Conservation (phyloP, 2,329 filamentous ascomycete species). For the Alternaria arborescens region DNA sequence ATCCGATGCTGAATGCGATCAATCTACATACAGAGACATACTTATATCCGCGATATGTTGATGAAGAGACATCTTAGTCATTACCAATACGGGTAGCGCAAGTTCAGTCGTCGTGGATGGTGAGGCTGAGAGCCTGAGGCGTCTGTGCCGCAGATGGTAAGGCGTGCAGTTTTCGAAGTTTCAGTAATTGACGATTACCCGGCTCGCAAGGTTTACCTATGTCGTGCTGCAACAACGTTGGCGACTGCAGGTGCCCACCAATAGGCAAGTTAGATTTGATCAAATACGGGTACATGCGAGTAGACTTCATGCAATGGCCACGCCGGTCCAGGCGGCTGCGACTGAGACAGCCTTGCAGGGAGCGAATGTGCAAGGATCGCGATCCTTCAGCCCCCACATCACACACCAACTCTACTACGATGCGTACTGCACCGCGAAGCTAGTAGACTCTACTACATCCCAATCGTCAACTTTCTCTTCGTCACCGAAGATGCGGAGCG, state of each 20-base stretch:
- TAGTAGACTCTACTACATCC: neutral
- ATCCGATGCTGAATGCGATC: neutral
- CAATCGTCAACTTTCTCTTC: neutral
- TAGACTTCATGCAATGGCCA: neutral
- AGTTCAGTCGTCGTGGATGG: conserved; percentile 13
- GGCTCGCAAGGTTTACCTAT: neutral
- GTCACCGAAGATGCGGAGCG: conserved; percentile 19
- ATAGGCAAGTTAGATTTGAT: neutral
- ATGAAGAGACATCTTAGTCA: conserved; percentile 13
- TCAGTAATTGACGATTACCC: neutral
- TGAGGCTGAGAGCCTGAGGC: conserved; percentile 23
- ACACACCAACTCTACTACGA: neutral
- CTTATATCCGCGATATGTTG: neutral
- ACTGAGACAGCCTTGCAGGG: neutral
- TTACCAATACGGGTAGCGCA: conserved; percentile 3
- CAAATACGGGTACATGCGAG: no score
- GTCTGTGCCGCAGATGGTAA: neutral
- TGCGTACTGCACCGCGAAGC: neutral
- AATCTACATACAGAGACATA: conserved; percentile 12
- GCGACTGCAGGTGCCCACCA: neutral
- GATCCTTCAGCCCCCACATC: neutral
- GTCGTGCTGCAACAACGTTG: neutral
- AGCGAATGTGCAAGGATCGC: neutral
- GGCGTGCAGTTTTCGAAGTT: neutral
- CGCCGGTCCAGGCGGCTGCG: neutral